phyloP scores from a whole-genome alignment of 176 grass and related monocot genomes.

The Alopecurus myosuroides region DNA sequence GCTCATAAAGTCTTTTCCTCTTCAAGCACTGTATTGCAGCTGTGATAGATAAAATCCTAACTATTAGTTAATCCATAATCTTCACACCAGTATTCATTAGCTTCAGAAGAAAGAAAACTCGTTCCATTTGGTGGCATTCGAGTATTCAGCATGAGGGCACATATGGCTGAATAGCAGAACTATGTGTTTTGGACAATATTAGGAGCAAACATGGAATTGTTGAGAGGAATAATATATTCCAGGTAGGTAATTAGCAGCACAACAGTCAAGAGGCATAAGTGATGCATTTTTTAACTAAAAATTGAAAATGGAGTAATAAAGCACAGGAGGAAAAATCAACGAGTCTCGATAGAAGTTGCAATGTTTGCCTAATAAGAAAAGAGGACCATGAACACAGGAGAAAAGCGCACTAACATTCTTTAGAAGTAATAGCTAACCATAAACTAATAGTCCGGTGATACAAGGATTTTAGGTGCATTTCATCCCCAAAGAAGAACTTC shows the following conservation, averaged over 20 bases:
- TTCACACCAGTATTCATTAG: conserved; percentile 11
- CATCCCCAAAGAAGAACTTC: not conserved
- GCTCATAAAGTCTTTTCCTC: conserved; percentile 94
- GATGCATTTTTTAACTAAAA: not conserved
- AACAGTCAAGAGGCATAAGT: not conserved
- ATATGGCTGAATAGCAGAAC: not conserved
- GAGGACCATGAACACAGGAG: not conserved
- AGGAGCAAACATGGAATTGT: not conserved
- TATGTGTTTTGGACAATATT: not conserved
- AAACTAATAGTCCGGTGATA: not conserved
- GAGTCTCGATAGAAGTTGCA: not conserved
- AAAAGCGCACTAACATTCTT: not conserved
- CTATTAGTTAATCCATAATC: conserved; percentile 5
- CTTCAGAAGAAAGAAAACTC: not conserved
- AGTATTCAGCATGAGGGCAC: not conserved
- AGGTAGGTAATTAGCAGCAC: not conserved
- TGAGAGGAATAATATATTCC: not conserved
- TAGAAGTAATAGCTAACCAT: not conserved
- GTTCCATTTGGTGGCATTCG: not conserved
- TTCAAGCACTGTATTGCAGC: conserved; percentile 98
- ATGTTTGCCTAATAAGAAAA: not conserved
- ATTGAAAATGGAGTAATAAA: not conserved
- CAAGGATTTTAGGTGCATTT: not conserved
- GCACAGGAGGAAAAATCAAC: not conserved
- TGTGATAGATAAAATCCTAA: conserved; percentile 25